Evolutionary conservation across 495 filamentous ascomycete species (phyloP).

Genomic region (Penicillium tannophilum): DNA sequence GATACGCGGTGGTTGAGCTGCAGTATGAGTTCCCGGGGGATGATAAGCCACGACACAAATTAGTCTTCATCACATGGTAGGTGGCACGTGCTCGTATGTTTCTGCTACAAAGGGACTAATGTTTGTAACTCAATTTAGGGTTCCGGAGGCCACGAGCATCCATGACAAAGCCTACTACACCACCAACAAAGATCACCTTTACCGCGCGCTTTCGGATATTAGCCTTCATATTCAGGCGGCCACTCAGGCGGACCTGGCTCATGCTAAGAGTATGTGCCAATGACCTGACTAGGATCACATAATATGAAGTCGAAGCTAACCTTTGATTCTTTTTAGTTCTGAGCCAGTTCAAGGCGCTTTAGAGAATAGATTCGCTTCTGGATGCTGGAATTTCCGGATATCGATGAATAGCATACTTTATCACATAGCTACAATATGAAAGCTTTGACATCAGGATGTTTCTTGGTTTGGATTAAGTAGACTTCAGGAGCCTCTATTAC

Average conservation of each 20-base stretch:
- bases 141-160: slow-evolving; percentile 20
- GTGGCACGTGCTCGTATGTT: slow-evolving; percentile 2
- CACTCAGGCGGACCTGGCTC: slow-evolving; percentile 18
- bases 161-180: slow-evolving; percentile 28
- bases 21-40: slow-evolving; percentile 20
- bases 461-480: too few relatives aligned
- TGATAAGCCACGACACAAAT: slow-evolving; percentile 20
- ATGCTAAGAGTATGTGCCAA: slow-evolving; percentile 21
- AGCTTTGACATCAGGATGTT: too few relatives aligned
- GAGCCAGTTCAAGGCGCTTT: slow-evolving; percentile 22
- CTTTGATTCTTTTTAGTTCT: slow-evolving; percentile 10
- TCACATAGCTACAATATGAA: not conserved
- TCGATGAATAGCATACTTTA: not conserved
- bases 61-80: slow-evolving; percentile 30
- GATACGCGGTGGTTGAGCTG: slow-evolving; percentile 24
- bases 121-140: slow-evolving; percentile 13
- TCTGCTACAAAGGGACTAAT: not conserved
- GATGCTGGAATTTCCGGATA: not conserved
- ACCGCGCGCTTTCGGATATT: slow-evolving; percentile 18
- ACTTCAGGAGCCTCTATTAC: too few relatives aligned
- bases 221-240: slow-evolving; percentile 28
- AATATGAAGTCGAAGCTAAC: not conserved
- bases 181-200: slow-evolving; percentile 28
- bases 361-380: not conserved
- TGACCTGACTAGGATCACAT: not conserved